Base-by-base conservation (phyloP, 2,329 filamentous ascomycete species). In the Dothiorella sarmentorum region DNA sequence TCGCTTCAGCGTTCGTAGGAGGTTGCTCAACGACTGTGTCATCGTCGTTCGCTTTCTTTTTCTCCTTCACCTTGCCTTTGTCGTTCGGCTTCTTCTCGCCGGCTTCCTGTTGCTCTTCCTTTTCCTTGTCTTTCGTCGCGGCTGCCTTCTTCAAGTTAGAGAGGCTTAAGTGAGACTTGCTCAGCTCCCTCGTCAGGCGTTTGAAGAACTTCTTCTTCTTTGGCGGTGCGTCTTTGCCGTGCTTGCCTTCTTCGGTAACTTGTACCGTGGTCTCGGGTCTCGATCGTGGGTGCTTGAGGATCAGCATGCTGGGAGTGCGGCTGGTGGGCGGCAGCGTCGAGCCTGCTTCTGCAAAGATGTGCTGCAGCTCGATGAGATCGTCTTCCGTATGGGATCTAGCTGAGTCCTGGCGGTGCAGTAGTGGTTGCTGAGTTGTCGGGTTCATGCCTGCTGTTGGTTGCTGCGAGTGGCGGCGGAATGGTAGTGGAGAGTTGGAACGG, bases 361-460 rank as follows among this genome's bases (percentile, higher is more conserved):
- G 64, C 5, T 63, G 68, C 9, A 73, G 63, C 56, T 73, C 69
- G 29, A 68, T 63, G 6, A 72, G 61, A 7, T 72, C 69, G 26
- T 69, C 35, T 13, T 11, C 17, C 3, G 10, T 40, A 6, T 18
- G 33, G 3, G 49, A 40, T 20, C 4, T 10, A 24, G 9, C 13
- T 9, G 33, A 27, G n/a, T 40, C 10, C 17, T 40, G 35, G 24
- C 15, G 47, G 18, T 26, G 18, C 7, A 24, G 45, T 2, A 24
- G 29, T 22, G 31, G 31, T 6, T 18, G n/a, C 9, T 33, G 43
- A 6, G 31, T 4, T 9, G 31, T 15, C 6, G 7, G 22, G 20
- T 22, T 26, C 5, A 20, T 29, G 6, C 13, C 31, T 6, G 20
- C 4, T 13, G 22, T 17, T 2, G 20, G 33, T 4, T 15, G 35